phyloP scores from a whole-genome alignment of 208 protist genomes.

The Crithidia sp. region DNA sequence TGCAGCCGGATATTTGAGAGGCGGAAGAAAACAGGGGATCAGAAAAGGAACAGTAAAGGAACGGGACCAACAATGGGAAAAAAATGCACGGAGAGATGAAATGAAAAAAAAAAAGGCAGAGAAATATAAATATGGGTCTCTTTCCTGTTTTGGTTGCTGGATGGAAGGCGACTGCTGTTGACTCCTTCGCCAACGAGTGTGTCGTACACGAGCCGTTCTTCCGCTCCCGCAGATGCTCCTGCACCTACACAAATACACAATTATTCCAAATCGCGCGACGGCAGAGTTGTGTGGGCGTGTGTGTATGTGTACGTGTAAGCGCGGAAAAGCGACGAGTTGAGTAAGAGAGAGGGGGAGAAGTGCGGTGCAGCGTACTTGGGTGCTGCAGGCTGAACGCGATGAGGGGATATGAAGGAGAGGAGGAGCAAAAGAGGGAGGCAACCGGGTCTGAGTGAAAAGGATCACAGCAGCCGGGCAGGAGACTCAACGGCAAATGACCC shows the following conservation, averaged over 20 bases:
- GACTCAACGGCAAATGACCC: not conserved
- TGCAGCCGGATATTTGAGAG: not conserved
- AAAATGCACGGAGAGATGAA: not conserved
- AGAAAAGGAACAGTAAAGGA: not conserved
- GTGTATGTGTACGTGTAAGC: too few relatives aligned
- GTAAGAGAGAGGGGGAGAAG: too few relatives aligned
- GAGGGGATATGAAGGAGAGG: too few relatives aligned
- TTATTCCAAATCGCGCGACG: too few relatives aligned
- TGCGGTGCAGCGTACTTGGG: too few relatives aligned
- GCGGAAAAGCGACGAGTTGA: too few relatives aligned
- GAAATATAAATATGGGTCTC: not conserved
- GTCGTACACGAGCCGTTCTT: not conserved
- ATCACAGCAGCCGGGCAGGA: too few relatives aligned
- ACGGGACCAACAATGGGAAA: not conserved
- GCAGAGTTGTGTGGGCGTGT: too few relatives aligned
- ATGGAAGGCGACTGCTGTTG: too few relatives aligned
- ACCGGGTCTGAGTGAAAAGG: too few relatives aligned
- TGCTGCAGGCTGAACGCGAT: too few relatives aligned
- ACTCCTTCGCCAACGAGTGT: not conserved
- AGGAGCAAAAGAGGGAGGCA: too few relatives aligned
- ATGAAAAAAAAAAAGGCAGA: conserved; percentile 15
- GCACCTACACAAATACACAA: not conserved
- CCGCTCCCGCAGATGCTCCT: not conserved
- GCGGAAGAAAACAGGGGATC: not conserved
- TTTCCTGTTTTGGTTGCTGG: not conserved